A percentile compares a stretch with the other conserved stretches of the same genome.
These are phyloP conservation scores for Ceratobasidium sp. DNA, from an alignment of 1,284 basidiomycete species.

Conservation along the genomic window DNA sequence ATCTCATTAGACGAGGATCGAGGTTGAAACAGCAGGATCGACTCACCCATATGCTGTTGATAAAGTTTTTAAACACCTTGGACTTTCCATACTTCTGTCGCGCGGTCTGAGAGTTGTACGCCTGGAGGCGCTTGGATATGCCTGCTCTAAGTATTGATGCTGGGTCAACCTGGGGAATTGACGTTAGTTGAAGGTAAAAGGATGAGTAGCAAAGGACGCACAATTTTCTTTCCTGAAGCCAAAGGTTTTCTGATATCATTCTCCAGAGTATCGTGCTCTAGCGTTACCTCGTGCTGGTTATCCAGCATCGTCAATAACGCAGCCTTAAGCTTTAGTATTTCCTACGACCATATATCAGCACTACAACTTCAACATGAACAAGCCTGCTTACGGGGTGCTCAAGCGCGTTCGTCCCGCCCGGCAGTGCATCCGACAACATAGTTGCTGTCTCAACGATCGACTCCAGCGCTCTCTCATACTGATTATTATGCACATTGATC, in stretches of 20 bases:
- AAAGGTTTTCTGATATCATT: conserved; percentile 67
- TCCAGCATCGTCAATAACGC: conserved; percentile 75
- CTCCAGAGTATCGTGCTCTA: conserved; percentile 63
- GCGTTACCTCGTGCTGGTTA: conserved; percentile 66
- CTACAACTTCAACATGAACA: background rate
- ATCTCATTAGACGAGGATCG: background rate
- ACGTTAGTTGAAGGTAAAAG: background rate
- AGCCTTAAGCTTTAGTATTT: conserved; percentile 66
- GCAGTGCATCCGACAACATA: conserved; percentile 67
- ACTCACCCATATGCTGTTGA: conserved; percentile 73
- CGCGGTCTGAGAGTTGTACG: conserved; percentile 69
- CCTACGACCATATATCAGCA: conserved; percentile 55
- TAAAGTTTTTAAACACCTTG: conserved; percentile 71
- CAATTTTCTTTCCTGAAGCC: conserved; percentile 65
- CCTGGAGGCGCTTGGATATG: conserved; percentile 58
- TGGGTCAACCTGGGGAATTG: conserved; percentile 59
- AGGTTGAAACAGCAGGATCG: background rate
- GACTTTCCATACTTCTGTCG: conserved; percentile 79
- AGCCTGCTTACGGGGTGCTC: conserved; percentile 60
- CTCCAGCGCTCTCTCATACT: conserved; percentile 34
- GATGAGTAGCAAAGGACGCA: conserved; percentile 54
- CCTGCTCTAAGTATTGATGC: conserved; percentile 60
- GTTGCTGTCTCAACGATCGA: conserved; percentile 48
- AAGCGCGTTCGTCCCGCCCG: conserved; percentile 65
- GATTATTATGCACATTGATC: conserved; percentile 27